Evolutionary conservation across 116 monocot species (phyloP), one percentile per base, ranked within the genome.

Genomic region (Zostera marina): DNA sequence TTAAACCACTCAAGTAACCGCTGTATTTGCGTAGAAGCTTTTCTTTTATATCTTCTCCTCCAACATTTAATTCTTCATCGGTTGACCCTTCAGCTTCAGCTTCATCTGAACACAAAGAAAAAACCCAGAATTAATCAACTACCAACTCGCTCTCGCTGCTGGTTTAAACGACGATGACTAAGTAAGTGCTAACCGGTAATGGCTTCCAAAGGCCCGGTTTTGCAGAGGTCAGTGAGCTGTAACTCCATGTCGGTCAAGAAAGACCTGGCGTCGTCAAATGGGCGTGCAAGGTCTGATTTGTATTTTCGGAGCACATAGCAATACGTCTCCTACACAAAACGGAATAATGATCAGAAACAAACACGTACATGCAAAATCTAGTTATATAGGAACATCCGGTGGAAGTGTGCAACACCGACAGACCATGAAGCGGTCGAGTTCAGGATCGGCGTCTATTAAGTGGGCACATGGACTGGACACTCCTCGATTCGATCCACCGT

Each of bases 371-470:
- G n/a, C n/a, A n/a, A n/a, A n/a, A n/a, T n/a, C n/a, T n/a, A n/a
- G n/a, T n/a, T n/a, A n/a, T n/a, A n/a, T n/a, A n/a, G n/a, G n/a
- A n/a, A n/a, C n/a, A n/a, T n/a, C n/a, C n/a, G n/a, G n/a, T n/a
- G n/a, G n/a, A n/a, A n/a, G n/a, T n/a, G n/a, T n/a, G n/a, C n/a
- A n/a, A n/a, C n/a, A n/a, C n/a, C 32, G 4, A 32, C 32, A 2
- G 32, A 84, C 84, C 84, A 84, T 84, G 71, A 84, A 84, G 9
- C 74, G 66, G 63, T 84, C 84, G 49, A 84, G 77, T 69, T 84
- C 84, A 5, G 84, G 84, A 60, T 84, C 84, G n/a, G 74, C 59
- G 11, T 80, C 84, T 11, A 69, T 15, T 32, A 32, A 32, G 32
- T 32, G 32, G 4, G 4, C 32, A 32, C 4, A 32, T 3, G 32